These are phyloP conservation scores for Bassia scoparia DNA, from an alignment of 148 eudicot genomes.

Conservation along the genomic window DNA sequence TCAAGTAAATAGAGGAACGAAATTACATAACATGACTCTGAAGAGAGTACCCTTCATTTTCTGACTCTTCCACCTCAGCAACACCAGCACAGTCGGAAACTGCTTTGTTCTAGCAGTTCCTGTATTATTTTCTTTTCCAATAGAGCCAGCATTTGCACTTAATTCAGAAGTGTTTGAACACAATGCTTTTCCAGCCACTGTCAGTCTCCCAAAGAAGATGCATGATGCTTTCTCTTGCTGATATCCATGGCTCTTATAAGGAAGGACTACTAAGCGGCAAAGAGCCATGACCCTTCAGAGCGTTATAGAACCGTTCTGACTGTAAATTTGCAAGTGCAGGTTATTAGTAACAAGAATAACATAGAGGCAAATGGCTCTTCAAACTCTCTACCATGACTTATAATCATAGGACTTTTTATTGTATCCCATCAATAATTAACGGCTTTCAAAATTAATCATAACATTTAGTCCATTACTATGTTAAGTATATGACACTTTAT, in stretches of 20 bases:
- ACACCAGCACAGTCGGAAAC: conserved; percentile 63
- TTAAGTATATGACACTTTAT: background rate
- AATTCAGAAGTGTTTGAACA: conserved; percentile 43
- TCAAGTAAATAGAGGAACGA: conserved; percentile 9
- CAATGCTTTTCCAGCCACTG: conserved; percentile 88
- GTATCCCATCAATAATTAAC: too few relatives aligned
- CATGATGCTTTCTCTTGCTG: conserved; percentile 96
- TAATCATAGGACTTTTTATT: too few relatives aligned
- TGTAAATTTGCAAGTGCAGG: conserved; percentile 30
- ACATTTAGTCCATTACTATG: too few relatives aligned
- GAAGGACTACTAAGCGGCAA: conserved; percentile 84
- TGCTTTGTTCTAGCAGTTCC: conserved; percentile 32
- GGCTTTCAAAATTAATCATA: too few relatives aligned
- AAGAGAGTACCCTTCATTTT: conserved; percentile 25
- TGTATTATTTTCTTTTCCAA: conserved; percentile 29
- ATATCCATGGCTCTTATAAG: conserved; percentile 95
- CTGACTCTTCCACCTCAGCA: conserved; percentile 43
- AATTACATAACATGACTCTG: conserved; percentile 66
- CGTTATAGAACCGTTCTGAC: conserved; percentile 93
- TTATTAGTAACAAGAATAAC: background rate
- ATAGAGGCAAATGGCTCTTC: background rate
- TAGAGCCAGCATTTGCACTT: conserved; percentile 32
- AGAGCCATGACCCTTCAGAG: conserved; percentile 96
- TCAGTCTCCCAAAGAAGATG: conserved; percentile 98
- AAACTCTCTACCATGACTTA: too few relatives aligned